Evolutionary conservation across 2,329 filamentous ascomycete genomes (phyloP), one percentile per base, ranked within the genome.

Genomic region (Hyphodiscus sp.): DNA sequence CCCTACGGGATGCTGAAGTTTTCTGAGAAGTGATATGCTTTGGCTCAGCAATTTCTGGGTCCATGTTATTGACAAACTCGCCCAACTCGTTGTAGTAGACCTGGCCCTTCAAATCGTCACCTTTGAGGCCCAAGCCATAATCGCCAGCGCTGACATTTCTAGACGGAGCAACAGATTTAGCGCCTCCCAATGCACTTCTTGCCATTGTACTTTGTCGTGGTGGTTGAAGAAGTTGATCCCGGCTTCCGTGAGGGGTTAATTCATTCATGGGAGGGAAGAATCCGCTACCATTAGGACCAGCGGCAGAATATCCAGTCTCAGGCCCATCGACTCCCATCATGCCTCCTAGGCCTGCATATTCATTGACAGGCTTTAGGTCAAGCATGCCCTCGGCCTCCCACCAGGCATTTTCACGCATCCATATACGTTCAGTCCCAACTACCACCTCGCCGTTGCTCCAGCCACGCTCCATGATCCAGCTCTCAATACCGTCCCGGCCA

Each of bases 381-480:
- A 97, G 83, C 87, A 96, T 95, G 57, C 82, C 89, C 73, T 99
- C 94, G 5, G 91, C 92, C 71, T 97, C 92, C 92, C 92, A 97
- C 92, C 94, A 99, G 1, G 91, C 88, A 53, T 76, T 80, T 71
- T 99, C 94, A 48, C 92, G 83, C 76, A 97, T 91, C 94, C 94
- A 99, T 43, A 99, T 84, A 30, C 94, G 87, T 70, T 97, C 91
- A 54, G 84, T 85, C 52, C 94, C 94, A 30, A 97, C 77, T 5
- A 96, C 83, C 1, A 97, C 91, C 71, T 97, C 94, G 41, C 94
- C 94, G 63, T 99, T 99, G 73, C 90, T 96, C 94, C 94, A 99
- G 1, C 94, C 94, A 54, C 94, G 85, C 71, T 97, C 91, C 48
- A 97, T 79, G 54, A 95, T 79, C 90, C 92, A 99, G 64, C 81